Evolutionary conservation across 345 rosid genomes (phyloP).

Genomic region (Citrus australasica): DNA sequence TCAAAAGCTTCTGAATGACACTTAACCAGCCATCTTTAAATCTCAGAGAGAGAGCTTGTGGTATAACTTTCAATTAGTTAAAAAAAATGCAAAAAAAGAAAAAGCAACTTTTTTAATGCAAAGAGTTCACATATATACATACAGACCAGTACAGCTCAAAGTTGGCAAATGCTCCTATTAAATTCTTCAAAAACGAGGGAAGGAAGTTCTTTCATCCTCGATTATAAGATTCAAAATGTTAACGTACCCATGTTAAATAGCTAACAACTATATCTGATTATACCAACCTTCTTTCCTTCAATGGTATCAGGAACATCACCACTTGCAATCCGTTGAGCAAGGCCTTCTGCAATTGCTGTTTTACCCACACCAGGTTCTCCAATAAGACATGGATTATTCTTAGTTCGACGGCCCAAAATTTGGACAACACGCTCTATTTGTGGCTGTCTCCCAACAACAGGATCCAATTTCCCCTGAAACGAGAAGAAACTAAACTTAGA

Average conservation of each 20-base stretch:
- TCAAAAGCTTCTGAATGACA: neutral
- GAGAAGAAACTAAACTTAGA: neutral
- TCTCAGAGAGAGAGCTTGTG: neutral
- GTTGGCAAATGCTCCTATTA: neutral
- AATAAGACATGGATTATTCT: slow-evolving; percentile 96
- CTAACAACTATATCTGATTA: neutral
- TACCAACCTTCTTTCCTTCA: slow-evolving; percentile 83
- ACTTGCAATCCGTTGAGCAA: slow-evolving; percentile 85
- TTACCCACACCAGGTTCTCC: slow-evolving; percentile 99
- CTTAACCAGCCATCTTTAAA: neutral
- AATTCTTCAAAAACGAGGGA: neutral
- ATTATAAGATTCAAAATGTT: neutral
- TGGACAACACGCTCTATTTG: slow-evolving; percentile 97
- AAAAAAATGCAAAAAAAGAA: neutral
- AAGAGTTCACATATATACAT: neutral
- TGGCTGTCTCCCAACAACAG: slow-evolving; percentile 96
- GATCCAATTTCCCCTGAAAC: slow-evolving; percentile 91
- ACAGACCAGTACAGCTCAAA: neutral
- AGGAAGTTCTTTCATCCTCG: neutral
- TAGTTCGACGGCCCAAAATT: slow-evolving; percentile 94
- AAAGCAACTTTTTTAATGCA: neutral
- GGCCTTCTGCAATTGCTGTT: slow-evolving; percentile 99
- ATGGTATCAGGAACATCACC: slow-evolving; percentile 99
- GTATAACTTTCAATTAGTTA: neutral
- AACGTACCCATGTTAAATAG: neutral